phyloP scores from a whole-genome alignment of 2,329 filamentous ascomycete genomes.

The Zopfia rhizophila region DNA sequence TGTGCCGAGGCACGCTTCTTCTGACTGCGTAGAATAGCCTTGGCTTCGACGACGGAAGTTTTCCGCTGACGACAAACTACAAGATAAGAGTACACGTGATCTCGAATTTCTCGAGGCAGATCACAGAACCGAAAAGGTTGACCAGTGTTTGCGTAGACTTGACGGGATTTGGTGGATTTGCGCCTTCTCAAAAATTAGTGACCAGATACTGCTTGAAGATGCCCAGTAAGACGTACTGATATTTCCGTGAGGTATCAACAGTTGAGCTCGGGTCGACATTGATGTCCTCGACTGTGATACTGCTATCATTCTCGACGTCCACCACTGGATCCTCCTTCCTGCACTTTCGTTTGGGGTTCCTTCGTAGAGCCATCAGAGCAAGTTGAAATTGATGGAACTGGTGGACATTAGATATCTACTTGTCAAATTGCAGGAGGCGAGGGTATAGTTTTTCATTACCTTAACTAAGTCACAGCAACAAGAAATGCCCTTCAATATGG shows the following conservation, averaged over 20 bases:
- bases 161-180: too few species aligned
- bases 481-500: conserved; percentile 34
- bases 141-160: neutral
- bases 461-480: conserved; percentile 38
- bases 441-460: conserved; percentile 30
- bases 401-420: conserved; percentile 19
- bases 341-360: conserved; percentile 38
- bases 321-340: conserved; percentile 29
- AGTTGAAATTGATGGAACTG: conserved; percentile 37
- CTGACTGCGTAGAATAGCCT: conserved; percentile 32
- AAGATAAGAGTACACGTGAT: conserved; percentile 41
- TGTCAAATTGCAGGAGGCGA: conserved; percentile 29
- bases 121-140: conserved; percentile 40
- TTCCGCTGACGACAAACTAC: conserved; percentile 29
- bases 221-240: too few species aligned
- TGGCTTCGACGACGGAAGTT: conserved; percentile 35
- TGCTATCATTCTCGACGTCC: conserved; percentile 10
- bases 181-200: too few species aligned
- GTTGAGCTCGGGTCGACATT: too few species aligned
- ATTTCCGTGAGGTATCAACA: too few species aligned
- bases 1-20: conserved; percentile 36
- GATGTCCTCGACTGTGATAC: too few species aligned
- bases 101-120: conserved; percentile 39
- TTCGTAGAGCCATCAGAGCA: conserved; percentile 38
- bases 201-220: too few species aligned